Evolutionary conservation across 805 yeast species (phyloP).

Genomic region (Candida adriatica): DNA sequence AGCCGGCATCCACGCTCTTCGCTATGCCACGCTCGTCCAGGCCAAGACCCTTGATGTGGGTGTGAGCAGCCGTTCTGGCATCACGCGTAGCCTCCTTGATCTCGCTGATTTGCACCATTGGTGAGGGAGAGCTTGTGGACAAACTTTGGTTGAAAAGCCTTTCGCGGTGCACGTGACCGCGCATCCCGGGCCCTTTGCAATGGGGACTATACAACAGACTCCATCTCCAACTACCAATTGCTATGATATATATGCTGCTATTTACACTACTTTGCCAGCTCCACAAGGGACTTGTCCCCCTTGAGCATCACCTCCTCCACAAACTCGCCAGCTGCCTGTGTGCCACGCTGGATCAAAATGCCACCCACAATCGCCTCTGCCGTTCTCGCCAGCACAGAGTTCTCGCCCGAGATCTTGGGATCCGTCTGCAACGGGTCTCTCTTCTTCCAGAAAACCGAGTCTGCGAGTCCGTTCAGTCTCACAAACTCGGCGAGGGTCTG

Average conservation of each 20-base stretch:
- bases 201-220: too few species aligned
- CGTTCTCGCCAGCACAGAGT: conserved; percentile 45
- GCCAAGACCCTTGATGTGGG: conserved; percentile 94
- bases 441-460: conserved; percentile 61
- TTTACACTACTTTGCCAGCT: conserved; percentile 10
- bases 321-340: conserved; percentile 48
- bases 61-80: conserved; percentile 87
- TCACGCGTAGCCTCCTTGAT: conserved; percentile 55
- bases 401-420: conserved; percentile 47
- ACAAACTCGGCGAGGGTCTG: conserved; percentile 46
- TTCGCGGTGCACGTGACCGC: too few species aligned
- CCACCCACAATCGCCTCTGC: conserved; percentile 64
- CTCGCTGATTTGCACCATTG: conserved; percentile 77
- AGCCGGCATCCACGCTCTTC: conserved; percentile 79
- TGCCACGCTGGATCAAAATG: conserved; percentile 56
- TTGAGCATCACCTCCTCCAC: conserved; percentile 41
- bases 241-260: too few species aligned
- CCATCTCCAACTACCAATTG: too few species aligned
- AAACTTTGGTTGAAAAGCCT: too few species aligned
- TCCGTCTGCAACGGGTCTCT: conserved; percentile 39
- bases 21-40: conserved; percentile 87
- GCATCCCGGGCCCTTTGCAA: too few species aligned
- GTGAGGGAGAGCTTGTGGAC: too few species aligned
- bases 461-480: conserved; percentile 38
- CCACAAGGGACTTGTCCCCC: conserved; percentile 19